phyloP scores from a whole-genome alignment of 345 rosid species.

The Litchi chinensis region DNA sequence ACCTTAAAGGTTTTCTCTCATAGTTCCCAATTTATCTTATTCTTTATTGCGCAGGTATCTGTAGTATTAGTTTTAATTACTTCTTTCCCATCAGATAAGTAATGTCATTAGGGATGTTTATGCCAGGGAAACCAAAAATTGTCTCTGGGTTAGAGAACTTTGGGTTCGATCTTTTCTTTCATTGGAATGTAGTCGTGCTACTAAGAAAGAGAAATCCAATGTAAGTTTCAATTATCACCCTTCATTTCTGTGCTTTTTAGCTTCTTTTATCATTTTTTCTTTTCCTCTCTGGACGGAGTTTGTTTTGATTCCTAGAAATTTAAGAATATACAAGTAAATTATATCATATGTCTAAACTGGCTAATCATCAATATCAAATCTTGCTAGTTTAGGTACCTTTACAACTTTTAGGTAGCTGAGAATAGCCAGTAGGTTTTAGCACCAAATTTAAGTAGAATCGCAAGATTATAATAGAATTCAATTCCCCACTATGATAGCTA shows the following conservation, averaged over 20 bases:
- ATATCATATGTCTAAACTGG: background rate
- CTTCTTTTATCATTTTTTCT: background rate
- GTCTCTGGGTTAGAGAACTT: slow-evolving; percentile 88
- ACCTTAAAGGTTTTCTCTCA: slow-evolving; percentile 71
- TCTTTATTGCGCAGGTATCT: background rate
- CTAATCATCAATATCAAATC: background rate
- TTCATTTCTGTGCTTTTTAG: background rate
- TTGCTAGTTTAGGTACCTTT: slow-evolving; percentile 1
- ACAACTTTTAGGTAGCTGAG: background rate
- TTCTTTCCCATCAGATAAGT: slow-evolving; percentile 56
- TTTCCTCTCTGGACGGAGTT: background rate
- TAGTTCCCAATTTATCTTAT: background rate
- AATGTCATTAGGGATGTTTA: slow-evolving; percentile 65
- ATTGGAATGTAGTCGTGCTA: slow-evolving; percentile 70
- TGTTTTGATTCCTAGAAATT: slow-evolving; percentile 2
- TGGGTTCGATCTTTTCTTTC: slow-evolving; percentile 83
- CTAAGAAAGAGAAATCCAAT: slow-evolving; percentile 62
- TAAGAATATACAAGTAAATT: background rate
- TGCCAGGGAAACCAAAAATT: slow-evolving; percentile 78
- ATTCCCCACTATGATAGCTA: too few species aligned
- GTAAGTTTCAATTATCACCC: slow-evolving; percentile 49
- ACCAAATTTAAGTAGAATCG: background rate
- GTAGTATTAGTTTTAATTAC: background rate
- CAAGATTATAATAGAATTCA: background rate
- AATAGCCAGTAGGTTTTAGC: background rate